These are phyloP conservation scores for Silene uniflora DNA, from an alignment of 148 eudicot genomes.

Conservation along the genomic window DNA sequence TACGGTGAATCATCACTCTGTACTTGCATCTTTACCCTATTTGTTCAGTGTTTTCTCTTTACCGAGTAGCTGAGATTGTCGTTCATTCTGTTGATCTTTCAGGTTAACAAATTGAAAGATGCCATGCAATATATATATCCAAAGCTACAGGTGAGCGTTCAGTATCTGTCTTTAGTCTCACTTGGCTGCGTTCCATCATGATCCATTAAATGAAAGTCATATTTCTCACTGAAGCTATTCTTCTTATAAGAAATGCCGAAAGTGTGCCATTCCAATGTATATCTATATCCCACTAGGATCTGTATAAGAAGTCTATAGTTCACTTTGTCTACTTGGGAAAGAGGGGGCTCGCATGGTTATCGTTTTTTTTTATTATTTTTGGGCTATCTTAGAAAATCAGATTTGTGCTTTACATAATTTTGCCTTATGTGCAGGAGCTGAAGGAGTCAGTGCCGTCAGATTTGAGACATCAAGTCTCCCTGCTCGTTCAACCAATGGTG, in stretches of 20 bases:
- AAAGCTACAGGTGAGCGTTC: conserved; percentile 64
- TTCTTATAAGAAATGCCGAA: background rate
- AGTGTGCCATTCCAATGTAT: background rate
- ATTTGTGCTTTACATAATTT: conserved; percentile 5
- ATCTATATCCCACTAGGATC: no score
- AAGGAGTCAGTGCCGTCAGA: conserved; percentile 83
- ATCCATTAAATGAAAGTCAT: conserved; percentile 1
- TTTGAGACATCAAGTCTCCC: conserved; percentile 84
- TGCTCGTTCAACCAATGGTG: conserved; percentile 71
- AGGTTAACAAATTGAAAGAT: conserved; percentile 82
- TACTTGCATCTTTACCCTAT: background rate
- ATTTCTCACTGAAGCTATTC: background rate
- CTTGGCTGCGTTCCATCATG: background rate
- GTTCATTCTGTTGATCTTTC: conserved; percentile 20
- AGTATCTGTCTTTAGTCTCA: conserved; percentile 4
- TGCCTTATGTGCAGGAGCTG: conserved; percentile 48
- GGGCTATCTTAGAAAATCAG: background rate
- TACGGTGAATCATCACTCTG: background rate
- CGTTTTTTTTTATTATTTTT: background rate
- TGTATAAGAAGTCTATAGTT: background rate
- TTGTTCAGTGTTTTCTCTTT: background rate
- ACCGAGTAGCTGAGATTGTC: background rate
- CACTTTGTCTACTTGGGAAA: background rate
- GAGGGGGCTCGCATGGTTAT: background rate
- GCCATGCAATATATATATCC: conserved; percentile 80